A percentile compares a stretch with the other conserved stretches of the same genome.
phyloP scores from a whole-genome alignment of 2,329 filamentous ascomycete species.

The Fusarium sp. region DNA sequence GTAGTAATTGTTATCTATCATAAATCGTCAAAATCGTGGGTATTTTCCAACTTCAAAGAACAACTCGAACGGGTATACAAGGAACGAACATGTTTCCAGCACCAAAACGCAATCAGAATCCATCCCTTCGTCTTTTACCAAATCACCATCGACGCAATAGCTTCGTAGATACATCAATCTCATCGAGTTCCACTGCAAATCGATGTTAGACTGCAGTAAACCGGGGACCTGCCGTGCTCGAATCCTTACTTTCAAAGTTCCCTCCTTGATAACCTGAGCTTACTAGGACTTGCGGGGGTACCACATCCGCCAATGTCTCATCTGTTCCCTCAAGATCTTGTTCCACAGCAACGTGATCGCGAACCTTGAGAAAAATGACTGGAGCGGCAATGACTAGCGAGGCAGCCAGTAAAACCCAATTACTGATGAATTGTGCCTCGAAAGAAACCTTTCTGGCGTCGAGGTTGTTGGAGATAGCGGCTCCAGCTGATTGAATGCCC shows the following conservation, averaged over 20 bases:
- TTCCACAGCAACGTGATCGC: conserved; percentile 81
- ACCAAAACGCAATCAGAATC: too few species aligned
- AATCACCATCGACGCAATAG: neutral
- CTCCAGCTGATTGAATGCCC: conserved; percentile 82
- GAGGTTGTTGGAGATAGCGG: conserved; percentile 64
- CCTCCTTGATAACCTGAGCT: neutral
- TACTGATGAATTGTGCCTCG: conserved; percentile 77
- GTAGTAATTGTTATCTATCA: too few species aligned
- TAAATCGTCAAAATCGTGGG: too few species aligned
- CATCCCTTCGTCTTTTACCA: fast-evolving
- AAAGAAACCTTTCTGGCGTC: conserved; percentile 64
- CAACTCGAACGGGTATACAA: too few species aligned
- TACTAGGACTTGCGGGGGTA: conserved; percentile 5
- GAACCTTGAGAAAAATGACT: conserved; percentile 82
- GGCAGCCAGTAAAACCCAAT: conserved; percentile 81
- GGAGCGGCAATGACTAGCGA: conserved; percentile 83
- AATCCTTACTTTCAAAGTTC: conserved; percentile 9
- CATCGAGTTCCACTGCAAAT: conserved; percentile 5
- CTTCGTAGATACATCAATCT: conserved; percentile 2
- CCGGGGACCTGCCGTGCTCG: neutral
- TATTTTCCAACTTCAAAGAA: too few species aligned
- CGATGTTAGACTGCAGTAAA: conserved; percentile 11
- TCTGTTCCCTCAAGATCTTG: conserved; percentile 89
- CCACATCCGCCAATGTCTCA: conserved; percentile 81
- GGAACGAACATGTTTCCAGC: too few species aligned